Conservation (phyloP, 2,329 filamentous ascomycete genomes). For the Xylariaceae sp. region DNA sequence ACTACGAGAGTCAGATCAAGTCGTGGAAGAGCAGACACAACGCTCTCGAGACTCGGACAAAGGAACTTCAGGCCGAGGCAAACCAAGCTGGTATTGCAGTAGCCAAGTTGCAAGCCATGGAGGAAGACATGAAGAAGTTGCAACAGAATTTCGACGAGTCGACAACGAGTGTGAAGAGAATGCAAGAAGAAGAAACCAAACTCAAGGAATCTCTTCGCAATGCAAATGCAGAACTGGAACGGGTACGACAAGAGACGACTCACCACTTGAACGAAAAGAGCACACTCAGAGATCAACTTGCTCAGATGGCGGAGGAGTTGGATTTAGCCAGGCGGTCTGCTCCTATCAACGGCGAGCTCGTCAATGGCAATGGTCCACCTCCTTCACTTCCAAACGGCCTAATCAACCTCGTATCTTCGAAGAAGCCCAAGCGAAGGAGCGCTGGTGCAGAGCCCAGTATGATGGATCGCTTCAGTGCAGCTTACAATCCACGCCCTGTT, state of each 20-base stretch:
- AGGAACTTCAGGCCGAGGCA: constrained; percentile 92
- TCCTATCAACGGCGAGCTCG: constrained; percentile 66
- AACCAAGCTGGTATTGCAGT: constrained; percentile 97
- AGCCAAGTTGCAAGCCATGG: constrained; percentile 84
- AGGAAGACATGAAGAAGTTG: constrained; percentile 91
- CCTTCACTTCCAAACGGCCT: constrained; percentile 66
- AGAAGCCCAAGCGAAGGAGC: constrained; percentile 94
- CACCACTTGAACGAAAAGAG: constrained; percentile 81
- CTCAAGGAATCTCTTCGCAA: constrained; percentile 77
- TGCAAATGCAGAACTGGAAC: constrained; percentile 77
- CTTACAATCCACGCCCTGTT: constrained; percentile 91
- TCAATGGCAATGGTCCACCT: constrained; percentile 59
- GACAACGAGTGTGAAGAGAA: constrained; percentile 80
- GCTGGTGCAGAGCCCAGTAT: constrained; percentile 82
- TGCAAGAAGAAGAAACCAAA: constrained; percentile 90
- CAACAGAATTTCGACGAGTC: constrained; percentile 89
- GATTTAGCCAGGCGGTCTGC: constrained; percentile 77
- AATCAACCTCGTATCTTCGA: constrained; percentile 94
- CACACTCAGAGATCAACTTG: constrained; percentile 80
- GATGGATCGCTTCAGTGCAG: constrained; percentile 82
- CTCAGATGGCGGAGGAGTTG: constrained; percentile 87
- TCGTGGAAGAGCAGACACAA: constrained; percentile 94
- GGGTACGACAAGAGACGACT: constrained; percentile 68
- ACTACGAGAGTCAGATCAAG: constrained; percentile 92
- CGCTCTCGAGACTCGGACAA: constrained; percentile 80